Conservation (phyloP, 1,139 yeast genomes). For the Torulaspora globosa region DNA sequence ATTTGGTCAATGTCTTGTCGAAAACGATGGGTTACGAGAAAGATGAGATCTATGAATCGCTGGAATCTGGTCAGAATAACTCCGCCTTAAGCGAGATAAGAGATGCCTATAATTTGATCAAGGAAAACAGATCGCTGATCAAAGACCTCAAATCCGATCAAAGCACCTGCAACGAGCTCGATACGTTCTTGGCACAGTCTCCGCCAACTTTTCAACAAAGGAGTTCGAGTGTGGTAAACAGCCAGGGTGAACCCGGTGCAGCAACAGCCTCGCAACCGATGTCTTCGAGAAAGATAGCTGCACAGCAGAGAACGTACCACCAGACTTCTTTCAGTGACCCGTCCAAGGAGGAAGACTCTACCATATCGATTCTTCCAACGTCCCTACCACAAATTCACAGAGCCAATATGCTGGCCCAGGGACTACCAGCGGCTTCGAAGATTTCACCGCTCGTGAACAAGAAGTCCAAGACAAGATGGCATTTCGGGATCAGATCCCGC, state of each 20-base stretch:
- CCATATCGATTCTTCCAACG: constrained; percentile 89
- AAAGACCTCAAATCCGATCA: constrained; percentile 56
- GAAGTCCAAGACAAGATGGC: constrained; percentile 95
- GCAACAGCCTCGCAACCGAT: constrained; percentile 3
- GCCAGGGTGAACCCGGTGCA: constrained; percentile 4
- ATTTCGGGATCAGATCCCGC: constrained; percentile 93
- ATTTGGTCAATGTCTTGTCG: constrained; percentile 71
- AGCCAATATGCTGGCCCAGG: constrained; percentile 77
- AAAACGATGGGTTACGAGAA: constrained; percentile 90
- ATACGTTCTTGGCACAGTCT: constrained; percentile 32
- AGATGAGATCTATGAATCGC: constrained; percentile 78
- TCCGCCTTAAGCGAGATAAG: constrained; percentile 68
- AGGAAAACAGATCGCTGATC: constrained; percentile 71
- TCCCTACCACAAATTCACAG: constrained; percentile 92
- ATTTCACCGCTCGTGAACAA: constrained; percentile 73
- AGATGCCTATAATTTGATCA: constrained; percentile 86
- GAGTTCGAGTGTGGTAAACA: constrained; percentile 10
- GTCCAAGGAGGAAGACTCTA: constrained; percentile 41
- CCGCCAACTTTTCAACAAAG: constrained; percentile 34
- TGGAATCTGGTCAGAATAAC: constrained; percentile 43
- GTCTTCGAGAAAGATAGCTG: constrained; percentile 17
- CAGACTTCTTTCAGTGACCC: constrained; percentile 32
- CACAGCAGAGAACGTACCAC: constrained; percentile 35
- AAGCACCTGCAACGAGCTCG: constrained; percentile 47
- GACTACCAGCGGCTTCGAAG: constrained; percentile 48